Conservation (phyloP, 352 stramenopile genomes). For the Albugo candida region DNA sequence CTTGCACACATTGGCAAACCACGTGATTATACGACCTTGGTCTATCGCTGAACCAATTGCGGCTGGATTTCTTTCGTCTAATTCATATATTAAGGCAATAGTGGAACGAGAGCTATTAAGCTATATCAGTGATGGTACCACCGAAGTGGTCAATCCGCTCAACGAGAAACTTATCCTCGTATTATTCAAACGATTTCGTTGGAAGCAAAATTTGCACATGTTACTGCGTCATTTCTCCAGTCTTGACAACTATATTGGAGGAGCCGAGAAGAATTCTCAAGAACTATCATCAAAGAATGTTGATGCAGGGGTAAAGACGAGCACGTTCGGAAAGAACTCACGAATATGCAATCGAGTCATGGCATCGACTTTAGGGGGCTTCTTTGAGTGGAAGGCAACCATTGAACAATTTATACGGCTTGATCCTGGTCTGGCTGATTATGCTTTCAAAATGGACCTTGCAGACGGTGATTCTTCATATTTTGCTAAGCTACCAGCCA, state of each 20-base stretch:
- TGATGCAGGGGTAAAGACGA: no score
- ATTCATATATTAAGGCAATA: background rate
- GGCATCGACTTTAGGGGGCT: slow-evolving; percentile 27
- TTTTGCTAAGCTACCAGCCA: slow-evolving; percentile 40
- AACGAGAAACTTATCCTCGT: background rate
- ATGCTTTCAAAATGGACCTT: slow-evolving; percentile 24
- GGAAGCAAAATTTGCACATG: background rate
- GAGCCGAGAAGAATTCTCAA: no score
- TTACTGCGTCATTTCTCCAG: no score
- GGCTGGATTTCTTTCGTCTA: slow-evolving; percentile 8
- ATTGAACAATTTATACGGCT: slow-evolving; percentile 22
- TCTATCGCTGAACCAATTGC: slow-evolving; percentile 31
- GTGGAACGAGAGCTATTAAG: background rate
- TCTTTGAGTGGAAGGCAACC: slow-evolving; percentile 33
- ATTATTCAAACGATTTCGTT: background rate
- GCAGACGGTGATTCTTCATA: slow-evolving; percentile 7
- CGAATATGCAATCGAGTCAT: slow-evolving; percentile 2
- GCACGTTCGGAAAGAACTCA: no score
- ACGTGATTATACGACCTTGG: slow-evolving; percentile 20
- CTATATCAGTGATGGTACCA: background rate
- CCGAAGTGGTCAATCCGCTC: background rate
- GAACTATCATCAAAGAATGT: no score
- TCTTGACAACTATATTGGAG: no score
- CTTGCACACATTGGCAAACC: slow-evolving; percentile 16
- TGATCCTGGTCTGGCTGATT: slow-evolving; percentile 47